Conservation (phyloP, 768 basidiomycete species). For the Mycena filopes region DNA sequence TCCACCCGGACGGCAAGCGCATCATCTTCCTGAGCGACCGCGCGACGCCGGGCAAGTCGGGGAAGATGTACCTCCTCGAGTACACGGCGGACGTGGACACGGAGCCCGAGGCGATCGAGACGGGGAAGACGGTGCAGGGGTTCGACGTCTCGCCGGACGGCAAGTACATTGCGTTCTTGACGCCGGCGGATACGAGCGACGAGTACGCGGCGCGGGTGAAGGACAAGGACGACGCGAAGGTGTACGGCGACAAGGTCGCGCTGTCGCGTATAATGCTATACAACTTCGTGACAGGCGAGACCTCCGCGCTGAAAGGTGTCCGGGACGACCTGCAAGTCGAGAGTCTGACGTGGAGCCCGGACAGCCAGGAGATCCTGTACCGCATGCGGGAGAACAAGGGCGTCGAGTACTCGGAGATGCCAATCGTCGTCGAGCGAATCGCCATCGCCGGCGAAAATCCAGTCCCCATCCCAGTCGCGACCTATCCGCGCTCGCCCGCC, state of each 20-base stretch:
- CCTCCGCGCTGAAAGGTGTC: constrained; percentile 34
- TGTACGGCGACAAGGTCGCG: constrained; percentile 38
- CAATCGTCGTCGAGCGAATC: constrained; percentile 43
- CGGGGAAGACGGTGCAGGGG: constrained; percentile 38
- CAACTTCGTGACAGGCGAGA: constrained; percentile 38
- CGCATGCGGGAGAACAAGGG: constrained; percentile 43
- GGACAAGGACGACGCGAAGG: constrained; percentile 40
- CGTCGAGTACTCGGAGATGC: constrained; percentile 42
- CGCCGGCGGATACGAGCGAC: constrained; percentile 31
- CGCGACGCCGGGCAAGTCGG: constrained; percentile 40
- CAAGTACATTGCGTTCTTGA: constrained; percentile 42
- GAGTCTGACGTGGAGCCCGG: constrained; percentile 45
- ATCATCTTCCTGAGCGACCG: constrained; percentile 47
- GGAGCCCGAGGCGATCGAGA: constrained; percentile 24
- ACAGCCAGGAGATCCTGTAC: constrained; percentile 44
- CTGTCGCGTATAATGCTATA: constrained; percentile 41
- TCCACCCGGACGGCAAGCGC: constrained; percentile 43
- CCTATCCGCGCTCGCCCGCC: constrained; percentile 46
- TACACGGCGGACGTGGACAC: constrained; percentile 21
- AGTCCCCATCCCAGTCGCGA: constrained; percentile 35
- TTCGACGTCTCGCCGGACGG: constrained; percentile 49
- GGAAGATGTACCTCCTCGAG: constrained; percentile 35
- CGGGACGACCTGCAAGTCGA: constrained; percentile 43
- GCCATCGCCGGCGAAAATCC: constrained; percentile 28
- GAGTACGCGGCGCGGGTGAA: constrained; percentile 30